Percentiles rank a stretch among this genome's conserved stretches.
phyloP scores from a whole-genome alignment of 371 early-diverging fungal genomes.

The Mortierella sp. region DNA sequence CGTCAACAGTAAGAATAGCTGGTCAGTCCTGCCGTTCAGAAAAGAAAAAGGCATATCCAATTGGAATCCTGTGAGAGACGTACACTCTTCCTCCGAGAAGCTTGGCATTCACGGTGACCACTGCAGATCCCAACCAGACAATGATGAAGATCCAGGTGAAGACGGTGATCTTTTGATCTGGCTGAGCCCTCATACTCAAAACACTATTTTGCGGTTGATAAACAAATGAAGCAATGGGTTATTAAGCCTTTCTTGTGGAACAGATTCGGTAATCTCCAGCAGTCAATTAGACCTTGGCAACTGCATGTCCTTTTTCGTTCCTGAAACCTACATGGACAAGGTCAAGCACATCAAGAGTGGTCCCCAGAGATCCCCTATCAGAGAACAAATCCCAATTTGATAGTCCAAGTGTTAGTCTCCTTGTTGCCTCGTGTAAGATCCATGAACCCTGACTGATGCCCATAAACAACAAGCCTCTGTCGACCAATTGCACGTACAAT shows the following conservation, averaged over 20 bases:
- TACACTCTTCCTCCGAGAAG: conserved; percentile 93
- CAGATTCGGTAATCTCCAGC: neutral
- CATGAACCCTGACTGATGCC: too few species aligned
- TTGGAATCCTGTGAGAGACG: conserved; percentile 23
- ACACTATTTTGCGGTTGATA: conserved; percentile 56
- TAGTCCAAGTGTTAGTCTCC: neutral
- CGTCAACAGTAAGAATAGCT: neutral
- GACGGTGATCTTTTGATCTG: conserved; percentile 83
- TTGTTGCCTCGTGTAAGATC: neutral
- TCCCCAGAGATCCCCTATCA: conserved; percentile 95
- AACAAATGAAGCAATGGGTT: neutral
- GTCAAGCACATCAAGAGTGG: conserved; percentile 91
- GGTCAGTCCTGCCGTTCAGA: neutral
- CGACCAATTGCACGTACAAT: conserved; percentile 69
- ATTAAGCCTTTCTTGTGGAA: neutral
- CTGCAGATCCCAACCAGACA: conserved; percentile 92
- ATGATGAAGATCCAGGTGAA: conserved; percentile 94
- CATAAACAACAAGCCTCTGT: neutral
- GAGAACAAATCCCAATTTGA: neutral
- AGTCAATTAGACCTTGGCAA: neutral
- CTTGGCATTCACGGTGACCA: conserved; percentile 94
- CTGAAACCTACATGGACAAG: conserved; percentile 79
- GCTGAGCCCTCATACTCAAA: conserved; percentile 74
- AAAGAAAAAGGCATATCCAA: neutral
- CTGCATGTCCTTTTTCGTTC: neutral